A percentile compares a stretch with the other conserved stretches of the same genome.
Conservation (phyloP, 148 eudicot species). For the Camellia sinensis region DNA sequence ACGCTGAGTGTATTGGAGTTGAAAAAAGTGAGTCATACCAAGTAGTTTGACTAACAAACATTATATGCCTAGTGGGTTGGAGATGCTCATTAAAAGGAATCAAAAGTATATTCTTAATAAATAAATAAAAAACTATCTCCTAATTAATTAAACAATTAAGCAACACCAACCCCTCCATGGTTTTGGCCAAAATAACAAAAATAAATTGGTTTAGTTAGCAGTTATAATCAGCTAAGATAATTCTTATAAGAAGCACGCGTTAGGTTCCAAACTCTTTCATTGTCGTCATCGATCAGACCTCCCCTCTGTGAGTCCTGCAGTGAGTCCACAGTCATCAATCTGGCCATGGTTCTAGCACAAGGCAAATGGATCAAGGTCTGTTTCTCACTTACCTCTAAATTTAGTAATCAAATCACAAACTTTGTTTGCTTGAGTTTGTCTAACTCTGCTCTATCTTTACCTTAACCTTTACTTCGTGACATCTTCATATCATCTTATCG, state of each 20-base stretch:
- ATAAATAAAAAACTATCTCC: neutral
- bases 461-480: neutral
- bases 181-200: neutral
- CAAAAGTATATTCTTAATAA: neutral
- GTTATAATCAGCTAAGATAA: too few species aligned
- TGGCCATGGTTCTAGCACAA: conserved; percentile 30
- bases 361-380: conserved; percentile 49
- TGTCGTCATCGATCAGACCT: neutral
- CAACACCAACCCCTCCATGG: neutral
- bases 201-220: neutral
- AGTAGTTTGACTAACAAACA: too few species aligned
- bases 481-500: neutral
- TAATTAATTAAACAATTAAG: neutral
- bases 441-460: neutral
- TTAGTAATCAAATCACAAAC: neutral
- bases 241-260: neutral
- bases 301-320: neutral
- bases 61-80: too few species aligned
- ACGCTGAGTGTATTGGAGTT: too few species aligned
- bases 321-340: neutral
- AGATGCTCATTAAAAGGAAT: neutral
- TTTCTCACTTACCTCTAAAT: neutral
- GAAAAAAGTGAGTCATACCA: too few species aligned
- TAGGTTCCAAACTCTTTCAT: neutral
- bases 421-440: neutral